Conservation (phyloP, 2,329 filamentous ascomycete species). For the Neonectria sp. region DNA sequence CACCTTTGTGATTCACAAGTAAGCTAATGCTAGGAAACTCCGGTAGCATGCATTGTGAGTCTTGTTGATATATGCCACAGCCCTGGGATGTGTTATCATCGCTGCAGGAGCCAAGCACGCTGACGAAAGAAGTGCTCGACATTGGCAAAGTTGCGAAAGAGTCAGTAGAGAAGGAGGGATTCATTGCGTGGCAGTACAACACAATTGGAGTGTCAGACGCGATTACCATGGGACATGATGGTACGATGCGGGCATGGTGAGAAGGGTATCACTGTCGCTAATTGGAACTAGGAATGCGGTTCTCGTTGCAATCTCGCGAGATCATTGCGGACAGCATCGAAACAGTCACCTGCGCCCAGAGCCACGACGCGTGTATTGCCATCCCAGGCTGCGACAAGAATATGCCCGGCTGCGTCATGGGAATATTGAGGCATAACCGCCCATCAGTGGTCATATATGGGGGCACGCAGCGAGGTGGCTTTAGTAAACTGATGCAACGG, state of each 20-base stretch:
- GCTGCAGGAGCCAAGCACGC: too few relatives aligned
- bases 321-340: conserved; percentile 23
- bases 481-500: neutral
- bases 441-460: conserved; percentile 18
- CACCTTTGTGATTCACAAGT: too few relatives aligned
- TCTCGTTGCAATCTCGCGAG: conserved; percentile 22
- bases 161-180: conserved; percentile 1
- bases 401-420: conserved; percentile 25
- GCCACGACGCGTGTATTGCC: conserved; percentile 18
- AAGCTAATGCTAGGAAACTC: too few relatives aligned
- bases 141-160: conserved; percentile 11
- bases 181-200: conserved; percentile 17
- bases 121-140: conserved; percentile 4
- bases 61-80: too few relatives aligned
- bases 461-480: conserved; percentile 9
- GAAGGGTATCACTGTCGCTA: too few relatives aligned
- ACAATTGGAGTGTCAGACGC: conserved; percentile 25
- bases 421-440: conserved; percentile 16
- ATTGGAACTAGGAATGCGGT: conserved; percentile 20
- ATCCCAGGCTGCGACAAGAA: conserved; percentile 24
- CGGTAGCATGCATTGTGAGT: conserved; percentile 23
- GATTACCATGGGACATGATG: conserved; percentile 21
- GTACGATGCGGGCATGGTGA: too few relatives aligned
- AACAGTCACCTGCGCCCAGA: conserved; percentile 16
- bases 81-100: too few relatives aligned